Conservation (phyloP, 1,139 yeast species). For the Yamadazyma epiphylla region DNA sequence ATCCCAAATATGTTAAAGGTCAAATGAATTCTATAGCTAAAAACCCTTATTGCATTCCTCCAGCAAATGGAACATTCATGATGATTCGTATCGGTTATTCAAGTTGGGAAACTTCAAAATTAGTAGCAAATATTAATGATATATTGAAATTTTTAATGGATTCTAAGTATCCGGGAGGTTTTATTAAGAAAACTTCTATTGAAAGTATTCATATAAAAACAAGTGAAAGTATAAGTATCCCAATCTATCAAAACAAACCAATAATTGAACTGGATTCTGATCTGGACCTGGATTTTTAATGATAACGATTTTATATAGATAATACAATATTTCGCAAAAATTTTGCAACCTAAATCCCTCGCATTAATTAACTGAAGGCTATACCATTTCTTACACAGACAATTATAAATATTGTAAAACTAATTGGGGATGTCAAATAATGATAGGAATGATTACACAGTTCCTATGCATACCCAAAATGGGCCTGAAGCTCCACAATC, state of each 20-base stretch:
- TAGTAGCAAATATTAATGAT: conserved; percentile 53
- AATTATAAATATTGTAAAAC: no score
- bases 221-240: conserved; percentile 59
- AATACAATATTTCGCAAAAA: no score
- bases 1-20: conserved; percentile 53
- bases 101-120: conserved; percentile 37
- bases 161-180: conserved; percentile 56
- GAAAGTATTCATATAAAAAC: conserved; percentile 58
- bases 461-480: conserved; percentile 1
- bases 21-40: conserved; percentile 61
- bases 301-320: no score
- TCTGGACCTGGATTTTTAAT: conserved; percentile 32
- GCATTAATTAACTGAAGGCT: no score
- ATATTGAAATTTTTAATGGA: conserved; percentile 50
- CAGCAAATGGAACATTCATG: conserved; percentile 51
- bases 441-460: not conserved
- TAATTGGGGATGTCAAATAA: no score
- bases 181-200: conserved; percentile 38
- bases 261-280: conserved; percentile 19
- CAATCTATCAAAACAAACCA: conserved; percentile 21
- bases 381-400: no score
- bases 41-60: conserved; percentile 58
- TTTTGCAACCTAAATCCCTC: no score
- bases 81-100: conserved; percentile 52
- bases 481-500: conserved; percentile 13